A percentile compares a stretch with the other conserved stretches of the same genome.
phyloP scores from a whole-genome alignment of 2,329 filamentous ascomycete genomes.

The Botrytis tulipae region DNA sequence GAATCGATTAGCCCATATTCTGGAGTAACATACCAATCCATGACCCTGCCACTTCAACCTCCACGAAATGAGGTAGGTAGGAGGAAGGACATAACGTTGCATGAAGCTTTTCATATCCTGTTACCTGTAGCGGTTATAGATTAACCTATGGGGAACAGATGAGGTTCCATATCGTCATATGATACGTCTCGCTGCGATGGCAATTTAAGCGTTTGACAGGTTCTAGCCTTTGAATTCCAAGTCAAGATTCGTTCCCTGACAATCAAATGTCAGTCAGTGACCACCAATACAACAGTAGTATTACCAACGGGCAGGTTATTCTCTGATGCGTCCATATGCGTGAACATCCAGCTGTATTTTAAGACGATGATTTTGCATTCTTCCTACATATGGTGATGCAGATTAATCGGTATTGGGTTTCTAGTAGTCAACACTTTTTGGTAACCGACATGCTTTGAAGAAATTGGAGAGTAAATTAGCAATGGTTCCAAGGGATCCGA shows the following conservation, averaged over 20 bases:
- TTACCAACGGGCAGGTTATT: background rate
- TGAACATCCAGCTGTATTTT: background rate
- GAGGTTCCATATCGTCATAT: constrained; percentile 5
- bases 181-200: constrained; percentile 2
- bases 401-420: background rate
- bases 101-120: constrained; percentile 8
- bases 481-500: background rate
- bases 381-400: background rate
- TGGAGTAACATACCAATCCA: background rate
- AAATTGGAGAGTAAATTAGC: background rate
- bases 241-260: background rate
- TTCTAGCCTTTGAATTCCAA: background rate
- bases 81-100: constrained; percentile 3
- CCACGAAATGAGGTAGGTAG: constrained; percentile 11
- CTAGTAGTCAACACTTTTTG: background rate
- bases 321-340: background rate
- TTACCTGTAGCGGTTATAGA: background rate
- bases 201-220: background rate
- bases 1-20: background rate
- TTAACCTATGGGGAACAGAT: constrained; percentile 1
- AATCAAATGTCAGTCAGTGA: background rate
- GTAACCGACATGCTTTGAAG: constrained; percentile 2
- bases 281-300: constrained; percentile 6
- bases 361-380: background rate
- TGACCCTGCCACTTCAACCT: background rate